Evolutionary conservation across 2,329 filamentous ascomycete genomes (phyloP).

Genomic region (Aspergillus ochraceoroseus): DNA sequence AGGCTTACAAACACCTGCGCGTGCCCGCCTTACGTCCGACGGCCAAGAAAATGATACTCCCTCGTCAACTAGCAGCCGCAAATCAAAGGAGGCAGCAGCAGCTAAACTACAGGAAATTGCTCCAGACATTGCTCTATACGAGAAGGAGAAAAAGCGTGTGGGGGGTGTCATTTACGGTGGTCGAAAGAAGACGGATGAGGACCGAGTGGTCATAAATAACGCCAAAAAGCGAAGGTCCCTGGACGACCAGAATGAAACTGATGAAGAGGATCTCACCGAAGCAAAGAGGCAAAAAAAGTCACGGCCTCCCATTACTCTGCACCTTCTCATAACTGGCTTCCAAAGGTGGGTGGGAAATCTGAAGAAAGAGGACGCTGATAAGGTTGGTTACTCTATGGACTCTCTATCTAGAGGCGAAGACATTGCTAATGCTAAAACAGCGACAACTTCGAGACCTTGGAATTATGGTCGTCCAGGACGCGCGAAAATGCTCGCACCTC

Average conservation of each 20-base stretch:
- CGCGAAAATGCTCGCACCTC: constrained; percentile 72
- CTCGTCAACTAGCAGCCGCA: constrained; percentile 68
- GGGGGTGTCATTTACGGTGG: constrained; percentile 61
- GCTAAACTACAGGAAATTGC: constrained; percentile 70
- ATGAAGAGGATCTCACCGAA: constrained; percentile 54
- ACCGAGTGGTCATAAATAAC: constrained; percentile 31
- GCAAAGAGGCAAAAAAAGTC: constrained; percentile 60
- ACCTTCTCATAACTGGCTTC: constrained; percentile 78
- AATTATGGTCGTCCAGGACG: constrained; percentile 72
- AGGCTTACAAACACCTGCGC: constrained; percentile 51
- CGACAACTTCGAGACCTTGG: constrained; percentile 77
- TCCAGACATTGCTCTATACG: constrained; percentile 80
- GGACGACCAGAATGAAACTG: constrained; percentile 47
- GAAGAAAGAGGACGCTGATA: constrained; percentile 72
- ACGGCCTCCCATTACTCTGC: constrained; percentile 63
- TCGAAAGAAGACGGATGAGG: constrained; percentile 44
- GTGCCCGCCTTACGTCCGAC: constrained; percentile 48
- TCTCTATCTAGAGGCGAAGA: background rate
- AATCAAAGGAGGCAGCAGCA: constrained; percentile 81
- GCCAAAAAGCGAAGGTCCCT: constrained; percentile 44
- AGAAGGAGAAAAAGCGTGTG: constrained; percentile 85
- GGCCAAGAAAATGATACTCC: constrained; percentile 85
- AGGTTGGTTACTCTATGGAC: constrained; percentile 52
- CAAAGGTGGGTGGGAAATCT: constrained; percentile 71
- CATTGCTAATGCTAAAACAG: constrained; percentile 43